phyloP scores from a whole-genome alignment of 495 filamentous ascomycete species.

The Annulohypoxylon nitens region DNA sequence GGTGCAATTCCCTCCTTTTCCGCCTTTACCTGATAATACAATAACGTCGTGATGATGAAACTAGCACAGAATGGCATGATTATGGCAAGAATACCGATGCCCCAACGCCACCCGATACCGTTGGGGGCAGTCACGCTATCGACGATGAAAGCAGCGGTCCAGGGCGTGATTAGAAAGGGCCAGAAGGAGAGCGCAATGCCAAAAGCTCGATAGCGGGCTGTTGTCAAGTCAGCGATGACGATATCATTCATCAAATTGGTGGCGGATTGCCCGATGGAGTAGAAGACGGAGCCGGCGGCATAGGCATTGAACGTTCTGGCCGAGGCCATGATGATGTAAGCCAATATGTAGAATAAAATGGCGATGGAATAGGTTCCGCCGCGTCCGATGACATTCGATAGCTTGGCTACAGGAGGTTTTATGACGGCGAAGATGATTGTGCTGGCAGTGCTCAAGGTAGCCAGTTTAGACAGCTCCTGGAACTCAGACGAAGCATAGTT shows the following conservation, averaged over 20 bases:
- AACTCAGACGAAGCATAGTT: conserved; percentile 64
- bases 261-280: conserved; percentile 60
- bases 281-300: conserved; percentile 61
- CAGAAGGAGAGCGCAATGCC: conserved; percentile 60
- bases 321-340: conserved; percentile 62
- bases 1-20: conserved; percentile 52
- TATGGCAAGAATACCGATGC: conserved; percentile 65
- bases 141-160: conserved; percentile 60
- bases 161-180: conserved; percentile 62
- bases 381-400: conserved; percentile 63
- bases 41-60: conserved; percentile 61
- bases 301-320: conserved; percentile 59
- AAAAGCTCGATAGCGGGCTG: conserved; percentile 62
- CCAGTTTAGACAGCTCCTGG: conserved; percentile 57
- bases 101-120: conserved; percentile 66
- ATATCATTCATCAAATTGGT: conserved; percentile 63
- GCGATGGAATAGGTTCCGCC: conserved; percentile 61
- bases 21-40: conserved; percentile 58
- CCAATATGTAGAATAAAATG: conserved; percentile 59
- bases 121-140: conserved; percentile 55
- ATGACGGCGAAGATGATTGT: conserved; percentile 61
- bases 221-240: conserved; percentile 62
- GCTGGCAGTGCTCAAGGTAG: conserved; percentile 58
- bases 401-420: conserved; percentile 64
- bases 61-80: conserved; percentile 63